Evolutionary conservation across 495 filamentous ascomycete genomes (phyloP).

Genomic region (Hyaloscypha finlandica): DNA sequence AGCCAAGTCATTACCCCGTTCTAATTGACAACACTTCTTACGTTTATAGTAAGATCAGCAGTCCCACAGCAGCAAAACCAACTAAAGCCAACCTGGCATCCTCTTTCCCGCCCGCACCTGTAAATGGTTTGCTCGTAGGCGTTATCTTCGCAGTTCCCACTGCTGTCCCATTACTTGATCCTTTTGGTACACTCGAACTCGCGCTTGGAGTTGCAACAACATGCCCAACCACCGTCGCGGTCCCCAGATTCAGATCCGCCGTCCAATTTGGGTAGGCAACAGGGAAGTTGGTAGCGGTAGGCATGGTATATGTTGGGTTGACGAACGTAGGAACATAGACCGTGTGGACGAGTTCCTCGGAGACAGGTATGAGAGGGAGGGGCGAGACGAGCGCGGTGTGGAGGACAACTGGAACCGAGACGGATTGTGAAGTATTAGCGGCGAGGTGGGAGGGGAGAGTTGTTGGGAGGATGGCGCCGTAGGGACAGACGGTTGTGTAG

Average conservation of each 20-base stretch:
- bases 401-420: neutral
- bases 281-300: constrained; percentile 13
- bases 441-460: neutral
- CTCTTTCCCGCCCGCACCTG: neutral
- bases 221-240: neutral
- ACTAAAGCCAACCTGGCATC: neutral
- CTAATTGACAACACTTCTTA: no score
- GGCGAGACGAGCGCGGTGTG: neutral
- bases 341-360: constrained; percentile 7
- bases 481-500: constrained; percentile 36
- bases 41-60: neutral
- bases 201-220: neutral
- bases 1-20: neutral
- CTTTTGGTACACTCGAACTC: neutral
- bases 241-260: neutral
- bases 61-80: neutral
- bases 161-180: neutral
- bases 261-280: constrained; percentile 15
- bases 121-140: neutral
- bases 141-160: neutral
- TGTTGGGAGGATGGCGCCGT: constrained; percentile 2
- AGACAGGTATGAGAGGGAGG: constrained; percentile 4
- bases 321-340: constrained; percentile 15
- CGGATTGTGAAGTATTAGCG: neutral
- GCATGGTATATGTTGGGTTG: constrained; percentile 19